phyloP scores from a whole-genome alignment of 2,329 filamentous ascomycete species.

The Colletotrichum tropicicola region DNA sequence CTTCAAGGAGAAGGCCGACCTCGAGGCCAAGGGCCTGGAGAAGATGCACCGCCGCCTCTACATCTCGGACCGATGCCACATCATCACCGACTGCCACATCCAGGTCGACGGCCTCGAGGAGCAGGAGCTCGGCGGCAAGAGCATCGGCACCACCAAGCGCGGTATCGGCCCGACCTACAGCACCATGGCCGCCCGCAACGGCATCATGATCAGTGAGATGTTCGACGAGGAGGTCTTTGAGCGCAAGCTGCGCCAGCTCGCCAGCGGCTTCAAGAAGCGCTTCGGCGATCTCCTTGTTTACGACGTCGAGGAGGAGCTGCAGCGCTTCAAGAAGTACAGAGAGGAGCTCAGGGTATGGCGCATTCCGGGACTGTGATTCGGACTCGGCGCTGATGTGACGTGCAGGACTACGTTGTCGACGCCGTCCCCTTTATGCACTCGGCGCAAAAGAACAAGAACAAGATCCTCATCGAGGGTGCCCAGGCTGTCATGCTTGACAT shows the following conservation, averaged over 20 bases:
- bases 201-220: slow-evolving; percentile 72
- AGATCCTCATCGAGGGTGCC: slow-evolving; percentile 75
- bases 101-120: slow-evolving; percentile 77
- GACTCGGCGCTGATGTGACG: not conserved
- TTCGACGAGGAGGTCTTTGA: slow-evolving; percentile 75
- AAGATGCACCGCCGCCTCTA: slow-evolving; percentile 60
- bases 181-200: slow-evolving; percentile 68
- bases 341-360: slow-evolving; percentile 16
- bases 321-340: slow-evolving; percentile 30
- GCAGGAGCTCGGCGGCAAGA: slow-evolving; percentile 51
- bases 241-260: slow-evolving; percentile 69
- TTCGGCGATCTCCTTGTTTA: slow-evolving; percentile 73
- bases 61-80: slow-evolving; percentile 70
- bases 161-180: slow-evolving; percentile 52
- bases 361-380: accelerated
- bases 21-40: slow-evolving; percentile 48
- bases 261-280: slow-evolving; percentile 70
- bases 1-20: slow-evolving; percentile 50
- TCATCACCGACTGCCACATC: slow-evolving; percentile 72
- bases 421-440: slow-evolving; percentile 70
- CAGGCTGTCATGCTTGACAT: slow-evolving; percentile 69
- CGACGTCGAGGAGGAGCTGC: slow-evolving; percentile 76
- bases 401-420: slow-evolving; percentile 66
- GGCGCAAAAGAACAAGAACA: slow-evolving; percentile 65
- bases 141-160: slow-evolving; percentile 47